These are phyloP conservation scores for Didymella exigua DNA, from an alignment of 2,329 filamentous ascomycete genomes.

Conservation along the genomic window DNA sequence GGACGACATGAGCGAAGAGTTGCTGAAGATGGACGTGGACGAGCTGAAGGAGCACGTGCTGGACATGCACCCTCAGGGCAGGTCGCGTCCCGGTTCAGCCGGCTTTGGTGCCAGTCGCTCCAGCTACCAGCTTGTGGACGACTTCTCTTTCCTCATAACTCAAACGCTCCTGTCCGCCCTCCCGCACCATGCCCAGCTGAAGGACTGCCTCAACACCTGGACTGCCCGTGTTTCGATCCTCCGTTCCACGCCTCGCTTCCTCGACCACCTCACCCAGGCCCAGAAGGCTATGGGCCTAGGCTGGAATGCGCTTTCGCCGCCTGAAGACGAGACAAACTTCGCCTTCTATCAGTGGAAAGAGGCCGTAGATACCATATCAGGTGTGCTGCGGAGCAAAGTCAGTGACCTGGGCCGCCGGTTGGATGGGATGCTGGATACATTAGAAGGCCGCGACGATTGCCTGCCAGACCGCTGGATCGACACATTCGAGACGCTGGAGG, in stretches of 20 bases:
- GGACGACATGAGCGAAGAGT: conserved; percentile 71
- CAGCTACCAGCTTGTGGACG: conserved; percentile 76
- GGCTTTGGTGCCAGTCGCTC: conserved; percentile 39
- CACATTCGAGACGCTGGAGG: conserved; percentile 79
- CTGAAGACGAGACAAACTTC: conserved; percentile 37
- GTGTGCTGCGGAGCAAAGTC: conserved; percentile 71
- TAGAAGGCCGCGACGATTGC: conserved; percentile 84
- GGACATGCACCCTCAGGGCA: conserved; percentile 69
- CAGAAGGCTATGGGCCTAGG: conserved; percentile 69
- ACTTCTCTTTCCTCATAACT: conserved; percentile 87
- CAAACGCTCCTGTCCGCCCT: conserved; percentile 89
- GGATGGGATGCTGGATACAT: conserved; percentile 82
- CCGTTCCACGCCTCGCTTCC: conserved; percentile 71
- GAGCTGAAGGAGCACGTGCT: conserved; percentile 89
- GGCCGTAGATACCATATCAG: conserved; percentile 60
- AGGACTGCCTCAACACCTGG: conserved; percentile 78
- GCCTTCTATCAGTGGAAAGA: conserved; percentile 44
- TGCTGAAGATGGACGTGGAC: conserved; percentile 76
- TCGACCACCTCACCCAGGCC: conserved; percentile 67
- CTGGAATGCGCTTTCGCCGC: conserved; percentile 65
- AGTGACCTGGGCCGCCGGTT: conserved; percentile 71
- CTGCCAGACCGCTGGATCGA: conserved; percentile 89
- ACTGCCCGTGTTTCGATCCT: conserved; percentile 75
- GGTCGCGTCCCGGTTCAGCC: conserved; percentile 54
- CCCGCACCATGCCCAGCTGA: conserved; percentile 77